phyloP scores from a whole-genome alignment of 148 eudicot genomes.

The Dianthus caryophyllus region DNA sequence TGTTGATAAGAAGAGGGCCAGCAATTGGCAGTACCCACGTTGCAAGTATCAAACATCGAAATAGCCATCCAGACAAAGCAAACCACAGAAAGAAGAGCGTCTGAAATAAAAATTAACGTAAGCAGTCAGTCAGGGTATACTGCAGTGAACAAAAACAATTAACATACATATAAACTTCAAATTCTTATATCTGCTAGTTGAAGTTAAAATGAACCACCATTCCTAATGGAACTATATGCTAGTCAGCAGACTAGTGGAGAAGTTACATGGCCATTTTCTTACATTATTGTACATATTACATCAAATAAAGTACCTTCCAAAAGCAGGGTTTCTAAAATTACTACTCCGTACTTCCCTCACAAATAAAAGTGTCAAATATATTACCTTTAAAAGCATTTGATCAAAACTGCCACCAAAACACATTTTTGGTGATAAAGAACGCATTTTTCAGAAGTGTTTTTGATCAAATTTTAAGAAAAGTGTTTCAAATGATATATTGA shows the following conservation, averaged over 20 bases:
- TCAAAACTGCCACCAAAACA: no score
- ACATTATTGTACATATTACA: no score
- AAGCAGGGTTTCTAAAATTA: no score
- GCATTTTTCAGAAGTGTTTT: no score
- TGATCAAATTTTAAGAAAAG: no score
- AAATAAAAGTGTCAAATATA: no score
- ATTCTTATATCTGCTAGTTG: not conserved
- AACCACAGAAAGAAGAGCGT: constrained; percentile 91
- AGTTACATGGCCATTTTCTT: no score
- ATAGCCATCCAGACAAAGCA: constrained; percentile 93
- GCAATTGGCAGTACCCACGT: constrained; percentile 88
- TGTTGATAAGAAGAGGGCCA: constrained; percentile 72
- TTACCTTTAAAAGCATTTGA: no score
- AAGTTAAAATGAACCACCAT: not conserved
- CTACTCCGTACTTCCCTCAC: no score
- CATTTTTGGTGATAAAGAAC: no score
- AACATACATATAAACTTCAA: not conserved
- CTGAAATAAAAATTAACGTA: constrained; percentile 35
- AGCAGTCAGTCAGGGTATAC: constrained; percentile 12
- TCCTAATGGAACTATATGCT: not conserved
- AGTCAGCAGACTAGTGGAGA: not conserved
- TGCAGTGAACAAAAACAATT: not conserved
- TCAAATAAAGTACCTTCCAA: no score
- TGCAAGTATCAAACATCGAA: constrained; percentile 68
- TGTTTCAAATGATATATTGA: no score